A percentile compares a stretch with the other conserved stretches of the same genome.
Conservation (phyloP, 1,139 yeast genomes). For the Diutina scorzettiae region DNA sequence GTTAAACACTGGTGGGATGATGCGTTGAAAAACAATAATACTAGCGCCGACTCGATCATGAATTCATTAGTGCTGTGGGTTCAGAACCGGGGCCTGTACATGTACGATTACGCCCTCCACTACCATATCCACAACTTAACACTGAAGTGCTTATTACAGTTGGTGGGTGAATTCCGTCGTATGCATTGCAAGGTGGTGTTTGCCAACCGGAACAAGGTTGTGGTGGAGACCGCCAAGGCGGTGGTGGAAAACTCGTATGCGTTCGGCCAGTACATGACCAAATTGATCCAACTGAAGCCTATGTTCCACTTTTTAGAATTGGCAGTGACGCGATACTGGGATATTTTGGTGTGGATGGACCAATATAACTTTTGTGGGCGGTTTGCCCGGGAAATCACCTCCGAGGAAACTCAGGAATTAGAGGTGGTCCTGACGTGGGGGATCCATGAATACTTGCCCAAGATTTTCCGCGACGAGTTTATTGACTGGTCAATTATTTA, state of each 20-base stretch:
- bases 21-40: conserved; percentile 48
- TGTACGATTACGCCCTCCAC: conserved; percentile 71
- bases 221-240: conserved; percentile 64
- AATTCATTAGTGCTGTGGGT: conserved; percentile 84
- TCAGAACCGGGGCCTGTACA: conserved; percentile 54
- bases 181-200: conserved; percentile 70
- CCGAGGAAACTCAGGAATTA: conserved; percentile 44
- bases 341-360: conserved; percentile 89
- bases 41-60: conserved; percentile 76
- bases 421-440: conserved; percentile 71
- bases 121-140: conserved; percentile 84
- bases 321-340: conserved; percentile 75
- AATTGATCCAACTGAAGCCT: conserved; percentile 71
- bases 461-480: conserved; percentile 67
- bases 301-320: conserved; percentile 75
- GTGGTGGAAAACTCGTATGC: conserved; percentile 86
- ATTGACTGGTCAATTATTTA: conserved; percentile 78
- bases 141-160: conserved; percentile 70
- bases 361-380: conserved; percentile 80
- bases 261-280: conserved; percentile 77
- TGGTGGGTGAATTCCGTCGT: conserved; percentile 67
- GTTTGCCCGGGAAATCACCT: conserved; percentile 48
- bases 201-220: conserved; percentile 68
- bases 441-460: conserved; percentile 61
- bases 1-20: conserved; percentile 93